Base-by-base conservation (phyloP, 1,284 basidiomycete species). In the Taiwanofungus camphoratus region DNA sequence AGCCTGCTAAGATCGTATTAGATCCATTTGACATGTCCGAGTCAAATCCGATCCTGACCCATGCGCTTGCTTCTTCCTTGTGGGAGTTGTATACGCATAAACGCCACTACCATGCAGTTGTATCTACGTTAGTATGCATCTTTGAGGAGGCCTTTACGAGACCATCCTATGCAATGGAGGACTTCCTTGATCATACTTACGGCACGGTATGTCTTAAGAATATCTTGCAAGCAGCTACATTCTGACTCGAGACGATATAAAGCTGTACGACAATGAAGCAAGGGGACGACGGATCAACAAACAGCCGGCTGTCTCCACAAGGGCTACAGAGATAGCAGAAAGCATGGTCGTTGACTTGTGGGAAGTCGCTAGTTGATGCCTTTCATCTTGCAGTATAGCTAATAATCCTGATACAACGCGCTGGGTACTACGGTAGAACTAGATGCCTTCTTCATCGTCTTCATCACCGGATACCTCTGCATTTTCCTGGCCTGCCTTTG, bases 181-280 rank as follows among this genome's bases (percentile, higher is more conserved):
- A 99, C 62, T 99, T 99, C 62, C 65, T 98, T 57, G 96, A 99
- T 66, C 92, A 98, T 62, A 92, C 91, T 0, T 99, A 97, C 59
- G 76, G 73, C 12, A 97, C 92, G 39, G 91, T 95, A 53, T 55
- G 88, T 73, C 18, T 19, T n/a, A 13, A 34, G 9, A 15, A 36
- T 36, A n/a, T 24, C 5, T n/a, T n/a, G n/a, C n/a, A n/a, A n/a
- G n/a, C n/a, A n/a, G n/a, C n/a, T n/a, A n/a, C n/a, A n/a, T n/a
- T n/a, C n/a, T n/a, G n/a, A n/a, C n/a, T n/a, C n/a, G n/a, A n/a
- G n/a, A n/a, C n/a, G n/a, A n/a, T 29, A 29, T 29, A 29, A 29
- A 29, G 26, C n/a, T 29, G 26, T 29, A 29, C 26, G 26, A 29
- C n/a, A n/a, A 8, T n/a, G 26, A 29, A 29, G 26, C 26, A 9